Base-by-base conservation (phyloP, 768 basidiomycete species). In the Tulasnella sp. region DNA sequence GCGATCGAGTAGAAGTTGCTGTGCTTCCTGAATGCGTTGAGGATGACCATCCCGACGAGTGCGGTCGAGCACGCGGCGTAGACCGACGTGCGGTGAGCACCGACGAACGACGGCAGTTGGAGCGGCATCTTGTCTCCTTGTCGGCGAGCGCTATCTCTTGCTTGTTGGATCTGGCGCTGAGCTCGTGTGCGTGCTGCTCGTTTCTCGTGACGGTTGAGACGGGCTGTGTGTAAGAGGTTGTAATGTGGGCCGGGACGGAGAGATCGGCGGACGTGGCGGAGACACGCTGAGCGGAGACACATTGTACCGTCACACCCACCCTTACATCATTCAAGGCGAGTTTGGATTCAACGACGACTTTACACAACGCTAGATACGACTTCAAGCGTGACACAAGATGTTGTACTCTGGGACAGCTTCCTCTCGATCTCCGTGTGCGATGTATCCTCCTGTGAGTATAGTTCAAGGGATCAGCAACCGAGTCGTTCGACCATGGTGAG, bases 1-100 rank as follows among this genome's bases (percentile, higher is more conserved):
- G 92, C 87, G 3, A 96, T 90, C 17, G 95, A 90, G 79, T 95
- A 99, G 82, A 98, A 98, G 82, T 95, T 97, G 77, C 88, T 89
- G 77, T 95, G 86, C 69, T 85, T 89, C 77, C 88, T 86, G 77
- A 94, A 85, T 12, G 94, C 94, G 80, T 90, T 92, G 65, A 85
- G 80, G 74, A 98, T 84, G 34, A 91, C 90, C 22, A 86, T 87
- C 0, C 85, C 85, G 44, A 95, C 88, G 0, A 92, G 87, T 34
- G 87, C 75, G 64, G 87, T 81, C 35, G 94, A 95, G 72, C 89
- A 77, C 14, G 87, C 71, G 37, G 84, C 82, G 78, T 98, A 97
- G 62, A 92, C 47, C 40, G 44, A 36, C 47, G 47, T 70, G 19
- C 69, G 26, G 35, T 70, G 41, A 70, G 40, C 69, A 40, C 44